These are phyloP conservation scores for Aristolochia fimbriata DNA, from an alignment of 164 flowering plant genomes.

Conservation along the genomic window DNA sequence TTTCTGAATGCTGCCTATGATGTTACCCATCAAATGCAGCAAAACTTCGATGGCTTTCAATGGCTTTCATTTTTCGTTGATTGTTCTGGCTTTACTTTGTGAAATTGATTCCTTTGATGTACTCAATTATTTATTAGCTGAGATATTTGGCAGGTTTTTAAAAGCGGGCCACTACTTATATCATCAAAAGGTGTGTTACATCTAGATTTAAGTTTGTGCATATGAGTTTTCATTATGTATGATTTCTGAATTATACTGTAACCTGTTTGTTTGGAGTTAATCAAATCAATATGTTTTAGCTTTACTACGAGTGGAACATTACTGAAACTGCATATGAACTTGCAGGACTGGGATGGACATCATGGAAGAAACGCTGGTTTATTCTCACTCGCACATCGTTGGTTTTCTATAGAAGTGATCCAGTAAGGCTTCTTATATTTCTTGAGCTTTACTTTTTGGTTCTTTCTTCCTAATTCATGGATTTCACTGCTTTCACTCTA, in stretches of 20 bases:
- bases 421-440: slow-evolving; percentile 42
- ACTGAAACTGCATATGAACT: background rate
- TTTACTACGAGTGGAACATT: background rate
- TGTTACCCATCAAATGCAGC: background rate
- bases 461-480: background rate
- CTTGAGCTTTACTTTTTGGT: background rate
- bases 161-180: slow-evolving; percentile 65
- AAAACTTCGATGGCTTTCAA: background rate
- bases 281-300: background rate
- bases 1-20: background rate
- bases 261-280: background rate
- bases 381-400: slow-evolving; percentile 79
- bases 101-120: background rate
- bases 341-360: slow-evolving; percentile 95
- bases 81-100: background rate
- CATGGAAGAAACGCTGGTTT: slow-evolving; percentile 99
- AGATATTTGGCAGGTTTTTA: slow-evolving; percentile 44
- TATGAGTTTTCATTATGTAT: background rate
- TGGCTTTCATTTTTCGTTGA: background rate
- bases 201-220: background rate
- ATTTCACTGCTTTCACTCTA: background rate
- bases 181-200: slow-evolving; percentile 55
- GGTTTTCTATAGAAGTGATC: slow-evolving; percentile 94
- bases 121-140: background rate
- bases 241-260: background rate